These are phyloP conservation scores for Barnettozyma salicaria DNA, from an alignment of 805 yeast genomes.

Conservation along the genomic window DNA sequence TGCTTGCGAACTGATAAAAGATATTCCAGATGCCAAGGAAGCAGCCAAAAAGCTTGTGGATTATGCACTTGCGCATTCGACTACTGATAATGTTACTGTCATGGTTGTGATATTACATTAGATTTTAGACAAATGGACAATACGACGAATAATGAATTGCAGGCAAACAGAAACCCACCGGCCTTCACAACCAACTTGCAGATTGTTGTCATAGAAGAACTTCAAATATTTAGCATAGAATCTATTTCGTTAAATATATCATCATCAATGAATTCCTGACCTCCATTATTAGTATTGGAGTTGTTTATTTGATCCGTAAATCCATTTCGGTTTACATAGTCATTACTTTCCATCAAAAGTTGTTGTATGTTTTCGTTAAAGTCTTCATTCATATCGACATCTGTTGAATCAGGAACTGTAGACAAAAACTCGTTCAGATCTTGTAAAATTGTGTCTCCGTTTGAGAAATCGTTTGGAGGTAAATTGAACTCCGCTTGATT, in stretches of 20 bases:
- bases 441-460: slow-evolving; percentile 20
- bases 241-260: slow-evolving; percentile 24
- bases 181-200: no score
- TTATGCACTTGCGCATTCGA: slow-evolving; percentile 68
- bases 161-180: no score
- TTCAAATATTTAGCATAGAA: slow-evolving; percentile 21
- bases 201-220: no score
- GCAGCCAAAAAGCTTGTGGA: slow-evolving; percentile 67
- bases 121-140: background rate
- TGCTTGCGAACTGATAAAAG: slow-evolving; percentile 68
- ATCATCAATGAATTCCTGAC: slow-evolving; percentile 15
- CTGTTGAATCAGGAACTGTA: slow-evolving; percentile 28
- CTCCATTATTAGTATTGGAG: slow-evolving; percentile 2
- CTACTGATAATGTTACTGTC: slow-evolving; percentile 89
- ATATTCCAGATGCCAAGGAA: slow-evolving; percentile 47
- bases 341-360: slow-evolving; percentile 19
- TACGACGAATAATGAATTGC: background rate
- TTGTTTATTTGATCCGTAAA: slow-evolving; percentile 1
- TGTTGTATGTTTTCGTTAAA: slow-evolving; percentile 22
- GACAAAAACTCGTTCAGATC: slow-evolving; percentile 26
- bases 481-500: background rate
- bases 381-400: slow-evolving; percentile 23
- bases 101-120: slow-evolving; percentile 59
- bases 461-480: slow-evolving; percentile 11
- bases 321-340: slow-evolving; percentile 9